phyloP scores from a whole-genome alignment of 805 yeast species.

The Spathaspora girioi region DNA sequence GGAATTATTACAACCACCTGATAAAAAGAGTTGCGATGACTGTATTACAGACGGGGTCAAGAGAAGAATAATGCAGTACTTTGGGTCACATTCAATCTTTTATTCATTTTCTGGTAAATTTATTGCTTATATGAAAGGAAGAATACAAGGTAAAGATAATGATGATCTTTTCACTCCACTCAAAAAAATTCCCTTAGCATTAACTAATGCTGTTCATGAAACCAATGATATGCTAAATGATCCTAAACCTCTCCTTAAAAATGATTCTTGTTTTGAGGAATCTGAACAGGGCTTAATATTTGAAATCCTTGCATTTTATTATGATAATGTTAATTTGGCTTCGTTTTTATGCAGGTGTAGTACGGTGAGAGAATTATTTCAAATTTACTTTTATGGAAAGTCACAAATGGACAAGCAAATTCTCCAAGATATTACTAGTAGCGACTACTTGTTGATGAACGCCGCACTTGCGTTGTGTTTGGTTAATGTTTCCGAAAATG shows the following conservation, averaged over 20 bases:
- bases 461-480: constrained; percentile 21
- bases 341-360: constrained; percentile 11
- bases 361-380: constrained; percentile 18
- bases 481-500: constrained; percentile 10
- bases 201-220: constrained; percentile 12
- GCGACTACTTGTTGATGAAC: constrained; percentile 32
- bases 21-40: not conserved
- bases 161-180: constrained; percentile 21
- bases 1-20: constrained; percentile 7
- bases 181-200: constrained; percentile 20
- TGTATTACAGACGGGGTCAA: constrained; percentile 2
- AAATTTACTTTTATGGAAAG: constrained; percentile 18
- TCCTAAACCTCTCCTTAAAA: not conserved
- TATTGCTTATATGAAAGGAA: constrained; percentile 23
- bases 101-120: constrained; percentile 28
- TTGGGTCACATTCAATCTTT: constrained; percentile 23
- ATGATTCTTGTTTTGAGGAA: constrained; percentile 1
- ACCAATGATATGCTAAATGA: constrained; percentile 10
- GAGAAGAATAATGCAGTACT: constrained; percentile 6
- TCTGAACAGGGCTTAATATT: constrained; percentile 14
- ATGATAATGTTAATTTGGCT: constrained; percentile 14
- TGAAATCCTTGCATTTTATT: constrained; percentile 22
- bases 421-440: constrained; percentile 14
- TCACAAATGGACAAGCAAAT: constrained; percentile 1
- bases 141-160: constrained; percentile 15